phyloP scores from a whole-genome alignment of 2,329 filamentous ascomycete genomes.

The Ilyonectria mors-panacis region DNA sequence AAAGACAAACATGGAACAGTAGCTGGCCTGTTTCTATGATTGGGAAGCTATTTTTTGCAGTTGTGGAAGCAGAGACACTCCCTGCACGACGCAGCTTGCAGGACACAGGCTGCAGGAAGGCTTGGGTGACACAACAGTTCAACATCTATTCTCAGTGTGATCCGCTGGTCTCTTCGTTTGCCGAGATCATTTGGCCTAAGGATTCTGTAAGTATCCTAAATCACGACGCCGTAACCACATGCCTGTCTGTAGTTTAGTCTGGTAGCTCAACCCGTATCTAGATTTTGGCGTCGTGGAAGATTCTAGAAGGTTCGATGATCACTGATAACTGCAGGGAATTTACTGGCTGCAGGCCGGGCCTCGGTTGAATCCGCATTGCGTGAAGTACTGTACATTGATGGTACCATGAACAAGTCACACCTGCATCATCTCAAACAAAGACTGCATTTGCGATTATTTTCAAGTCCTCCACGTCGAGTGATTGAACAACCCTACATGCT shows the following conservation, averaged over 20 bases:
- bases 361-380: not conserved
- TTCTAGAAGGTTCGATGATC: slow-evolving; percentile 48
- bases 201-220: not conserved
- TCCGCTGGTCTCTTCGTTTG: not conserved
- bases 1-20: not conserved
- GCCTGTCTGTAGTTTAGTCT: not conserved
- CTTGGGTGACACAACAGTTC: not conserved
- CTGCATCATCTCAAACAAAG: not conserved
- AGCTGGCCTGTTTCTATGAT: not conserved
- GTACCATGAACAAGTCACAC: slow-evolving; percentile 7
- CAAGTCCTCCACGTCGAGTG: not conserved
- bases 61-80: not conserved
- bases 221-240: not conserved
- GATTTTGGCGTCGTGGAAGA: slow-evolving; percentile 34
- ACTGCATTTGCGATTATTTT: not conserved
- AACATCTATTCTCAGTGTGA: not conserved
- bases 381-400: not conserved
- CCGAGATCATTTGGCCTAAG: not conserved
- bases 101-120: not conserved
- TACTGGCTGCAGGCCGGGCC: not conserved
- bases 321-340: slow-evolving; percentile 21
- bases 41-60: not conserved
- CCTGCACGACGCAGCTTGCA: not conserved
- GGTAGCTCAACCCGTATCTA: not conserved
- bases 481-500: not conserved